A percentile compares a stretch with the other conserved stretches of the same genome.
These are phyloP conservation scores for Coelastrella sp. DNA, from an alignment of 139 green algal genomes.

Conservation along the genomic window DNA sequence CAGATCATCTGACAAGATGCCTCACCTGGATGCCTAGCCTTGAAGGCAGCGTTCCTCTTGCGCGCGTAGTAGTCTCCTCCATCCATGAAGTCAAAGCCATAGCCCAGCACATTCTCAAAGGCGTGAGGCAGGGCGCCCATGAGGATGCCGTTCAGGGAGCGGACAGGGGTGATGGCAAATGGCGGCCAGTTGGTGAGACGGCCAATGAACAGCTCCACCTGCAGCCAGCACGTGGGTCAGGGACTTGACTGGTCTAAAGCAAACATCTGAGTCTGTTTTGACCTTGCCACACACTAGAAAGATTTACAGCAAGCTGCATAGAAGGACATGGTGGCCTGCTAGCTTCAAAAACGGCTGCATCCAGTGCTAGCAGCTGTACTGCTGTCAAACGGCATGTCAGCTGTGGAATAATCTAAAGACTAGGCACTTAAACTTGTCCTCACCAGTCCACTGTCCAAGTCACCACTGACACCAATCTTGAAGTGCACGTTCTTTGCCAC, in stretches of 20 bases:
- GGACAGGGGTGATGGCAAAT: constrained; percentile 2
- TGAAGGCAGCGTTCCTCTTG: constrained; percentile 29
- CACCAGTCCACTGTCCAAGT: constrained; percentile 30
- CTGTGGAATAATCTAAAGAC: too few species aligned
- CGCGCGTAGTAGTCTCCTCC: constrained; percentile 41
- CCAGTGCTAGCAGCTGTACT: too few species aligned
- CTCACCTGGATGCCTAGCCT: constrained; percentile 24
- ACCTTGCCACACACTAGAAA: too few species aligned
- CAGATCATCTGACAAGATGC: background rate
- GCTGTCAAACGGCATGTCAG: too few species aligned
- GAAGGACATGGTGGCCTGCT: too few species aligned
- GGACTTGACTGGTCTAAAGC: background rate
- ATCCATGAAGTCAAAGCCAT: constrained; percentile 38
- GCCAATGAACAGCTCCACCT: constrained; percentile 43
- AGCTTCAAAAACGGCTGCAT: too few species aligned
- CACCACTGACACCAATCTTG: constrained; percentile 40
- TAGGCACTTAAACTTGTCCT: background rate
- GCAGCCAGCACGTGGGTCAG: background rate
- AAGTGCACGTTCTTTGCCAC: constrained; percentile 47
- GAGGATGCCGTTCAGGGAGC: constrained; percentile 17
- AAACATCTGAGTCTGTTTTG: too few species aligned
- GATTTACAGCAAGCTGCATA: too few species aligned
- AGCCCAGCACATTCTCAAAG: constrained; percentile 38
- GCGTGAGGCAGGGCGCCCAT: constrained; percentile 44
- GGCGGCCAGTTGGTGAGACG: constrained; percentile 42